Percentiles rank a stretch among this genome's conserved stretches.
Conservation (phyloP, 2,329 filamentous ascomycete genomes). For the Fusarium odoratissimum region DNA sequence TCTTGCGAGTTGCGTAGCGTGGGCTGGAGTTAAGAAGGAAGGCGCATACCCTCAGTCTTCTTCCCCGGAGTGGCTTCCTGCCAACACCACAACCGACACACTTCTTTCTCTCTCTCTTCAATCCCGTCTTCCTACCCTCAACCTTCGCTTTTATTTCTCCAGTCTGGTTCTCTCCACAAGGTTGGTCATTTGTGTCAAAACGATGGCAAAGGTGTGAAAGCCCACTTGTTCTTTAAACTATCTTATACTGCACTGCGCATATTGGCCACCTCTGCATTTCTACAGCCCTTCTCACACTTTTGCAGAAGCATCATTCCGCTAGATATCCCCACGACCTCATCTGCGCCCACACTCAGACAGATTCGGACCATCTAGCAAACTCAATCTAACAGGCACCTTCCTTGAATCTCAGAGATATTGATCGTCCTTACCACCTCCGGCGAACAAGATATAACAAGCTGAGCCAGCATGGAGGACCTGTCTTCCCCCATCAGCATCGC, state of each 20-base stretch:
- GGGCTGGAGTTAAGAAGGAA: slow-evolving; percentile 11
- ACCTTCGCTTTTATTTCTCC: slow-evolving; percentile 6
- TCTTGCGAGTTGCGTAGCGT: neutral
- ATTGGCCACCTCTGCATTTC: slow-evolving; percentile 1
- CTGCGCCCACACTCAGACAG: slow-evolving; percentile 9
- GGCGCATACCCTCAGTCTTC: slow-evolving; percentile 2
- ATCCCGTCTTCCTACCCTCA: neutral
- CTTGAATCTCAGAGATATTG: slow-evolving; percentile 37
- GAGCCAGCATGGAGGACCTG: slow-evolving; percentile 48
- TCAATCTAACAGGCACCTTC: slow-evolving; percentile 48
- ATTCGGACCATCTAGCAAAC: slow-evolving; percentile 27
- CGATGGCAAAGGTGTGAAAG: slow-evolving; percentile 28
- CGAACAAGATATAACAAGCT: slow-evolving; percentile 34
- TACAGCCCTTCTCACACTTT: slow-evolving; percentile 11
- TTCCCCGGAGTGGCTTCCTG: neutral
- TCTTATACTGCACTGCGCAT: slow-evolving; percentile 16
- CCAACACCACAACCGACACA: neutral
- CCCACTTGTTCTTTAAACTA: slow-evolving; percentile 24
- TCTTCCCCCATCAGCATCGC: slow-evolving; percentile 43
- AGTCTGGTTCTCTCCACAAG: slow-evolving; percentile 7
- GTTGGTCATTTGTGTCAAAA: slow-evolving; percentile 4
- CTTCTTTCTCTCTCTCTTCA: slow-evolving; percentile 1
- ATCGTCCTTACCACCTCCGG: slow-evolving; percentile 29
- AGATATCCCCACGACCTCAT: neutral
- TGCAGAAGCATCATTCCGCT: slow-evolving; percentile 12